Evolutionary conservation across 2,329 filamentous ascomycete species (phyloP), one percentile per base, ranked within the genome.

Genomic region (Calonectria leucothoes): DNA sequence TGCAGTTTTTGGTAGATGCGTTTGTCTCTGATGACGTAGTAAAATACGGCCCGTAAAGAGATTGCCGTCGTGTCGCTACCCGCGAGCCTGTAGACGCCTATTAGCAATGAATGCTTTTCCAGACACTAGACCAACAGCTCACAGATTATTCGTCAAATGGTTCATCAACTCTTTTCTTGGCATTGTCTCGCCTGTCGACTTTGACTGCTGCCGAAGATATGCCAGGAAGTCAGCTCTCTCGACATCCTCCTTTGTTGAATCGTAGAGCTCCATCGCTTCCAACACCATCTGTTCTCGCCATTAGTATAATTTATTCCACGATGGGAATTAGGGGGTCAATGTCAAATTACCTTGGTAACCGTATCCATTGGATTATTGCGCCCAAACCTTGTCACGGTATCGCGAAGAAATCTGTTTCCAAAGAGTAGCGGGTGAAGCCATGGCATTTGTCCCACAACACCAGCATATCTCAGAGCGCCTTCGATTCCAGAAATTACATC

Each of bases 51-150:
- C 14, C 87, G 88, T 0, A 93, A 83, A 37, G 86, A 88, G 78
- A 93, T 93, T 25, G 90, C 91, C 0, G 92, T 94, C 2, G 92
- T 94, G 81, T 94, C 92, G 2, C 88, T 90, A 6, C 92, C 92
- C 0, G 92, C 92, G 69, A 90, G 83, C 3, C 81, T 67, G 65
- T 14, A 27, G 4, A 15, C 15, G 4, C 4, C 29, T 14, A 14
- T 59, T 7, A 59, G 33, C 33, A 11, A 15, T 17, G 17, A 10
- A 12, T n/a, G 14, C 3, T 10, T 8, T 4, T 1, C 23, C 10
- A 39, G 4, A 25, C 17, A 1, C 7, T 12, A 2, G n/a, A 17
- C 15, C 10, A 3, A 6, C 12, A 15, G 27, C 55, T 4, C 27
- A 39, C 55, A 59, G 23, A 33, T 59, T 59, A 25, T 59, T 59